Percentiles rank a stretch among this genome's conserved stretches.
phyloP scores from a whole-genome alignment of 148 eudicot genomes.

The Bassia scoparia region DNA sequence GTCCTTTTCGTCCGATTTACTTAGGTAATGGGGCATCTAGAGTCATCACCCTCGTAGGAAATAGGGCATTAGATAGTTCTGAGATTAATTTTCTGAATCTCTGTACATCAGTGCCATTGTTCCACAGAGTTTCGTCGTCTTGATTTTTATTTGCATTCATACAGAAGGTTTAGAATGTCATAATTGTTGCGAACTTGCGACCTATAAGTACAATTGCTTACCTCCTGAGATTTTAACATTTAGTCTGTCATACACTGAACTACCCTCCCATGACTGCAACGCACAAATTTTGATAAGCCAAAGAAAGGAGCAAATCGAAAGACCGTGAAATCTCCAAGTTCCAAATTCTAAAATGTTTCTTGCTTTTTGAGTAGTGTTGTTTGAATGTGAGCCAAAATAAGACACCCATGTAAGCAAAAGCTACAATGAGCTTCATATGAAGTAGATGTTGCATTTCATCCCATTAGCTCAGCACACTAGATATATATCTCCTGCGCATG shows the following conservation, averaged over 20 bases:
- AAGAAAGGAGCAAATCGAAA: constrained; percentile 14
- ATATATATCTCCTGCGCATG: constrained; percentile 1
- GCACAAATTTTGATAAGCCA: constrained; percentile 16
- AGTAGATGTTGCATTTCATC: constrained; percentile 6
- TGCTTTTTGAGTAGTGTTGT: neutral
- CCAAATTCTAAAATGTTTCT: neutral
- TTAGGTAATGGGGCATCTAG: neutral
- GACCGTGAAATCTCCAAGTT: constrained; percentile 6
- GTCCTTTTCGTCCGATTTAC: neutral
- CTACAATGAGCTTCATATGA: constrained; percentile 1
- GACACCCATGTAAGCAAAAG: constrained; percentile 22
- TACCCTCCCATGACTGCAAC: constrained; percentile 20
- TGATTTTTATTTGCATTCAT: neutral
- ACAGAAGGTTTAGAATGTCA: constrained; percentile 3
- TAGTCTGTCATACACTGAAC: constrained; percentile 12
- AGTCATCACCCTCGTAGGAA: neutral
- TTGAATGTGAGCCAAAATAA: constrained; percentile 3
- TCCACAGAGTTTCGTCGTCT: neutral
- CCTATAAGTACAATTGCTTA: constrained; percentile 21
- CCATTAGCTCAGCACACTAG: constrained; percentile 10
- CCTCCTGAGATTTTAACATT: constrained; percentile 7
- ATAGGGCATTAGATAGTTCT: neutral
- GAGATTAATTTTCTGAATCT: neutral
- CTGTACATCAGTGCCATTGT: neutral
- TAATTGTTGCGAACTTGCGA: constrained; percentile 1